Evolutionary conservation across 495 filamentous ascomycete species (phyloP), one percentile per base, ranked within the genome.

Genomic region (Letharia lupina): DNA sequence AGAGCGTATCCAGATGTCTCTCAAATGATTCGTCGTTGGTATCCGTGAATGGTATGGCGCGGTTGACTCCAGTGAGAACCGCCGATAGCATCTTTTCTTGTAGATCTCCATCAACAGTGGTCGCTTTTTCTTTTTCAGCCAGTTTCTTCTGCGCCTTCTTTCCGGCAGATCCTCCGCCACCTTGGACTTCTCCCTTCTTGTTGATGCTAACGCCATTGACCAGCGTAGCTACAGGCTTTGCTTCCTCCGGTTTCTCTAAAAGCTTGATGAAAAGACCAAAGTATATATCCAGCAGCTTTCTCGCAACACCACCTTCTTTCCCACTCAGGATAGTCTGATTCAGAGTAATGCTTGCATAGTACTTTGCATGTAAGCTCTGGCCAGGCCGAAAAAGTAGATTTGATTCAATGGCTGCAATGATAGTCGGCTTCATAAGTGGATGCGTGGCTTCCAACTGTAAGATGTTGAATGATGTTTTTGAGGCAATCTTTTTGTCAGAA

Each of bases 261-360:
- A 93, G 72, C 1, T 84, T 78, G 20, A 95, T 82, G 72, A 98
- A 98, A 12, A 93, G 72, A 37, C 85, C 83, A 70, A 98, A 98
- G 75, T 98, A 98, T 52, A 98, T 89, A 44, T 90, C 84, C 9
- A 98, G 76, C 45, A 98, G 77, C 61, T 88, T 87, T 70, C 87
- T 84, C 2, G 91, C 93, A n/a, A 95, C 83, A 41, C 85, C 80
- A 40, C 91, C 87, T 70, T 98, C 93, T 71, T 86, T 93, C 48
- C 77, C 80, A 70, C 89, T 93, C 61, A 98, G 73, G 45, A 97
- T 89, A 7, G 94, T 98, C 77, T 98, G 94, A 76, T 98, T 98
- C 48, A 98, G 76, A 4, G 94, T 96, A 71, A 96, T 98, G 73
- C 93, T 86, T 37, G 93, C 93, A 71, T 96, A 97, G 76, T 98